These are phyloP conservation scores for Candida tropicalis DNA, from an alignment of 1,139 yeast genomes.

Conservation along the genomic window DNA sequence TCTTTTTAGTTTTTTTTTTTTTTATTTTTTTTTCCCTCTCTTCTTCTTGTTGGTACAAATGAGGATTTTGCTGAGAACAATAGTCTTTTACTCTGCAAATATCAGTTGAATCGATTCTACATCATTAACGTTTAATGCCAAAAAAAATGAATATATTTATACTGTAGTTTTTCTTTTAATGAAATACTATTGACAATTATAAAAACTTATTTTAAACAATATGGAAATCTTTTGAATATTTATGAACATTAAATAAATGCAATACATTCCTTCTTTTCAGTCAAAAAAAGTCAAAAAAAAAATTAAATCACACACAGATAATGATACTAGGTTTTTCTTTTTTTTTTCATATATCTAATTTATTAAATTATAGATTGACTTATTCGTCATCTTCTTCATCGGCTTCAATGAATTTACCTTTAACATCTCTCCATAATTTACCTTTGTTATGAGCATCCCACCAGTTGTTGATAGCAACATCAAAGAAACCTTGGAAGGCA, in stretches of 20 bases:
- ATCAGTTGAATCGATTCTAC: too few species aligned
- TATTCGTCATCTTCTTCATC: conserved; percentile 59
- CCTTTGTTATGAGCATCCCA: conserved; percentile 91
- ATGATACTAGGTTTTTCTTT: background rate
- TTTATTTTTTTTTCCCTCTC: too few species aligned
- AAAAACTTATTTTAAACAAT: background rate
- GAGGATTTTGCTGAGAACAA: too few species aligned
- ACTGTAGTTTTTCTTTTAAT: too few species aligned
- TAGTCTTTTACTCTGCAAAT: too few species aligned
- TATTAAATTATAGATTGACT: background rate
- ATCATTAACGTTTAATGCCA: too few species aligned
- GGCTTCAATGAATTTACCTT: conserved; percentile 56
- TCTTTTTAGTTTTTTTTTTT: too few species aligned
- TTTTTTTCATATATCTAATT: background rate
- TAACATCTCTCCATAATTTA: conserved; percentile 96
- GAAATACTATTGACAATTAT: too few species aligned
- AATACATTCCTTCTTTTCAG: background rate
- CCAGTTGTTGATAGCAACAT: conserved; percentile 74
- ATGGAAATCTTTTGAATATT: background rate
- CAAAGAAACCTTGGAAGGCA: conserved; percentile 85
- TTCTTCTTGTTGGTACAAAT: too few species aligned
- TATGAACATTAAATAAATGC: background rate
- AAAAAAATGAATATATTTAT: background rate
- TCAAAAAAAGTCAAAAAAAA: conserved; percentile 1
- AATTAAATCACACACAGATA: background rate